Percentiles rank a stretch among this genome's conserved stretches.
These are phyloP conservation scores for Hypomyces rosellus DNA, from an alignment of 2,329 filamentous ascomycete genomes.

Conservation along the genomic window DNA sequence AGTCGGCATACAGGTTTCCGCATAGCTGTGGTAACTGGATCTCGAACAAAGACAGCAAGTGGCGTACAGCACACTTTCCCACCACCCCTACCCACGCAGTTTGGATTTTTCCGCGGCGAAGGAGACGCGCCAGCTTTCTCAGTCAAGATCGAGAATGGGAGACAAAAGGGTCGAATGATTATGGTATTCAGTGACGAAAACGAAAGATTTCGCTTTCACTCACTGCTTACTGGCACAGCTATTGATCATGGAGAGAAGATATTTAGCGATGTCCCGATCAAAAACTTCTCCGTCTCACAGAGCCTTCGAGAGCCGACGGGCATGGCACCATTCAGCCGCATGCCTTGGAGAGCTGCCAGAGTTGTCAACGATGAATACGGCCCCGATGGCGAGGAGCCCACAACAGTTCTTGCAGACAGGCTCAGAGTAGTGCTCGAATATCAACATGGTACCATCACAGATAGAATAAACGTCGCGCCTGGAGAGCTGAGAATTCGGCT, in stretches of 20 bases:
- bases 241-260: constrained; percentile 62
- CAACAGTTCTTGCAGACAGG: constrained; percentile 69
- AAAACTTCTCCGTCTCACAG: constrained; percentile 56
- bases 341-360: constrained; percentile 60
- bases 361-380: constrained; percentile 68
- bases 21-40: constrained; percentile 69
- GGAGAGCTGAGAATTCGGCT: constrained; percentile 66
- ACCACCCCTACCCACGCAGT: constrained; percentile 63
- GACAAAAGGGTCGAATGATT: constrained; percentile 63
- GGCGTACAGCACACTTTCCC: constrained; percentile 65
- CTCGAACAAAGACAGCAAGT: constrained; percentile 70
- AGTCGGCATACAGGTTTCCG: constrained; percentile 74
- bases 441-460: constrained; percentile 70
- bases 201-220: constrained; percentile 65
- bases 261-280: constrained; percentile 62
- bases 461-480: constrained; percentile 73
- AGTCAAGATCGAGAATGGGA: constrained; percentile 61
- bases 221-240: constrained; percentile 65
- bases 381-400: constrained; percentile 50
- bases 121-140: constrained; percentile 63
- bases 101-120: constrained; percentile 69
- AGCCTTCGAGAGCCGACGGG: constrained; percentile 44
- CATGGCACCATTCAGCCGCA: constrained; percentile 41
- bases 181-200: constrained; percentile 70
- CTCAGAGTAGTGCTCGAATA: constrained; percentile 71